These are phyloP conservation scores for Balakata baccata DNA, from an alignment of 345 rosid species.

Conservation along the genomic window DNA sequence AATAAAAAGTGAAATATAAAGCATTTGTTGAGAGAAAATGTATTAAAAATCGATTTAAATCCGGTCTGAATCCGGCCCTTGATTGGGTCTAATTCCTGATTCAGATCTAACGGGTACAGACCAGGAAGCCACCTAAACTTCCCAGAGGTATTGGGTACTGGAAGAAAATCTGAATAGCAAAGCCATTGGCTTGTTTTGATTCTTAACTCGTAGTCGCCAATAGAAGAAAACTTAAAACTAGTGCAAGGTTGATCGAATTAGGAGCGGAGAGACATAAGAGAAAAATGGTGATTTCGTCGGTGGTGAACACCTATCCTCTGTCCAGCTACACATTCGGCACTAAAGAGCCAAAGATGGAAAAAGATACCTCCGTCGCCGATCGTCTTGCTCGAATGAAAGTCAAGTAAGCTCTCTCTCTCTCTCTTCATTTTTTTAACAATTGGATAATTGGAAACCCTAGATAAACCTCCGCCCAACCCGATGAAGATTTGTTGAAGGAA, in stretches of 20 bases:
- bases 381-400: slow-evolving; percentile 99
- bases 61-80: too few species aligned
- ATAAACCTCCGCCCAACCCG: slow-evolving; percentile 16
- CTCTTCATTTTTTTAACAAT: not conserved
- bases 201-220: too few species aligned
- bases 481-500: not conserved
- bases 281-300: slow-evolving; percentile 66
- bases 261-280: not conserved
- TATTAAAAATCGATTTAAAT: too few species aligned
- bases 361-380: slow-evolving; percentile 92
- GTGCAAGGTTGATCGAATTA: not conserved
- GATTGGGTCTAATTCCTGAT: too few species aligned
- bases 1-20: too few species aligned
- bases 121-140: too few species aligned
- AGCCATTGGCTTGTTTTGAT: too few species aligned
- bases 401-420: slow-evolving; percentile 43
- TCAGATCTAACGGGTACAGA: too few species aligned
- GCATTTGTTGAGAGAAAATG: too few species aligned
- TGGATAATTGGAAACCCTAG: slow-evolving; percentile 39
- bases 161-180: too few species aligned
- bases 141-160: too few species aligned
- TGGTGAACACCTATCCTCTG: slow-evolving; percentile 86
- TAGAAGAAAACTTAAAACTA: not conserved
- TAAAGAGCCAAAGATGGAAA: slow-evolving; percentile 94
- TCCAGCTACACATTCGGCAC: slow-evolving; percentile 95